These are phyloP conservation scores for Nitzschia sp. DNA, from an alignment of 108 stramenopile species.

Conservation along the genomic window DNA sequence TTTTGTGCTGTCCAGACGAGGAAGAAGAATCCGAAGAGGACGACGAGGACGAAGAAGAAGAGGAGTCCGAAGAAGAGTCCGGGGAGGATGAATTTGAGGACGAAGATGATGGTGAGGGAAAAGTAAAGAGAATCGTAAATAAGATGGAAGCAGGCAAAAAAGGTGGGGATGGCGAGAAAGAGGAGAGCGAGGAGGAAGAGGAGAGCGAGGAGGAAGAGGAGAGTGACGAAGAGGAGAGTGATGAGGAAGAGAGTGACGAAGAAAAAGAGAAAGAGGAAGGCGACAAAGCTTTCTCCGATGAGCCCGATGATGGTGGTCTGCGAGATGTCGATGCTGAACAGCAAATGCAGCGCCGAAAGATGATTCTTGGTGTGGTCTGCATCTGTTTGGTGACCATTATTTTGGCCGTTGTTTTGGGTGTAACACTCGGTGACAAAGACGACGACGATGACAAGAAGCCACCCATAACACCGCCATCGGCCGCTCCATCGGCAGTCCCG, in stretches of 20 bases:
- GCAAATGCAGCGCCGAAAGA: background rate
- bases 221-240: background rate
- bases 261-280: constrained; percentile 6
- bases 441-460: background rate
- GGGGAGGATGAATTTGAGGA: constrained; percentile 6
- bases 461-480: background rate
- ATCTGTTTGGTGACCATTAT: constrained; percentile 1
- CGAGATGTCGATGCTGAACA: background rate
- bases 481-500: background rate
- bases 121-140: background rate
- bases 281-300: background rate
- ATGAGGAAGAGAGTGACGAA: background rate
- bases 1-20: background rate
- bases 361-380: background rate
- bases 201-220: constrained; percentile 3
- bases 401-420: constrained; percentile 4
- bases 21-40: background rate
- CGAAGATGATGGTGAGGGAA: background rate
- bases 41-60: background rate
- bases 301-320: constrained; percentile 10
- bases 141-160: background rate
- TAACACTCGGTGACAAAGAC: background rate
- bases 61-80: background rate
- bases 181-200: background rate
- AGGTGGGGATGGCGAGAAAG: background rate